phyloP scores from a whole-genome alignment of 108 stramenopile species.

The Nitzschia putrida region DNA sequence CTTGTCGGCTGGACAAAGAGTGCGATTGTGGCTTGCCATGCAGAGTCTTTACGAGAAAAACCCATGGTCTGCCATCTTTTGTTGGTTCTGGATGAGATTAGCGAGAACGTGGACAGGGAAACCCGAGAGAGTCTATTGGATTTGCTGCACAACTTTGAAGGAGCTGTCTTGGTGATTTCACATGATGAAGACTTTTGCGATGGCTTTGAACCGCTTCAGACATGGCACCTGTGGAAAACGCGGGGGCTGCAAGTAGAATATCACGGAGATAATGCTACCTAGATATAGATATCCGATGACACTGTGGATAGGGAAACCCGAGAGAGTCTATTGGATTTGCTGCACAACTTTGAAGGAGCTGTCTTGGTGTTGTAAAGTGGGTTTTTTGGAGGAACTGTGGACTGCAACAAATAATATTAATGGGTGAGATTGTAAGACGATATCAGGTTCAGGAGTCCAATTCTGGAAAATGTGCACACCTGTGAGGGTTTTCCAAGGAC shows the following conservation, averaged over 20 bases:
- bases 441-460: too few species aligned
- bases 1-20: constrained; percentile 59
- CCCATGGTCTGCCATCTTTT: constrained; percentile 26
- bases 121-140: constrained; percentile 41
- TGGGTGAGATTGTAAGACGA: background rate
- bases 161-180: constrained; percentile 43
- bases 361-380: constrained; percentile 47
- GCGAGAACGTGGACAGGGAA: constrained; percentile 55
- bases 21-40: constrained; percentile 54
- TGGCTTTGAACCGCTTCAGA: constrained; percentile 4
- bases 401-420: background rate
- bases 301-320: constrained; percentile 52
- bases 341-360: constrained; percentile 32
- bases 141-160: constrained; percentile 26
- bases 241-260: background rate
- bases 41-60: constrained; percentile 6
- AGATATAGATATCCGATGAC: too few species aligned
- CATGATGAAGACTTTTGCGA: constrained; percentile 56
- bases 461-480: too few species aligned
- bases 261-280: too few species aligned
- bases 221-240: constrained; percentile 1
- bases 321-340: constrained; percentile 33
- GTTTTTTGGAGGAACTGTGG: constrained; percentile 32
- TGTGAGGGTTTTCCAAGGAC: too few species aligned
- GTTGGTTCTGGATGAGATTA: constrained; percentile 53